phyloP scores from a whole-genome alignment of 202 grass and related monocot species.

The Setaria italica region DNA sequence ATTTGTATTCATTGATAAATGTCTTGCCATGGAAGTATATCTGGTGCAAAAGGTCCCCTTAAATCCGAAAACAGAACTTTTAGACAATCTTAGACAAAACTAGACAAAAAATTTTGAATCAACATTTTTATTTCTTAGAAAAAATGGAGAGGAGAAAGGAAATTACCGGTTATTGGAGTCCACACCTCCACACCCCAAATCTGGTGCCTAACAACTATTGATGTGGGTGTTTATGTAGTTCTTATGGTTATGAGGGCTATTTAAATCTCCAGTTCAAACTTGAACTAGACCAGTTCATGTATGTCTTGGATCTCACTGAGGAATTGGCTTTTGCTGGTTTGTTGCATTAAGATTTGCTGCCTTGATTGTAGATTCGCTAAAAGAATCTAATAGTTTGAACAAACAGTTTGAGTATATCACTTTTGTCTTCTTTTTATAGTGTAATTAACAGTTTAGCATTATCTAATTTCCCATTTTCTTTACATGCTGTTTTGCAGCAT shows the following conservation, averaged over 20 bases:
- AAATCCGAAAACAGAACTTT: neutral
- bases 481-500: neutral
- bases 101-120: neutral
- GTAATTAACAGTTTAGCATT: neutral
- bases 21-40: neutral
- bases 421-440: neutral
- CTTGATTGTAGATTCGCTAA: neutral
- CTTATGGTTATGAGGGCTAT: neutral
- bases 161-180: neutral
- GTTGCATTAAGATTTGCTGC: neutral
- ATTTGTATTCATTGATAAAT: neutral
- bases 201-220: neutral
- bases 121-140: neutral
- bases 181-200: neutral
- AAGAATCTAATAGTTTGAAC: neutral
- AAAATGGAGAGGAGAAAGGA: neutral
- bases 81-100: neutral
- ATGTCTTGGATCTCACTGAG: neutral
- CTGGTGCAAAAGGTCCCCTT: neutral
- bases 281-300: neutral
- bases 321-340: neutral
- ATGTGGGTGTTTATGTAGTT: neutral
- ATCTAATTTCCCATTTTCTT: conserved; percentile 6
- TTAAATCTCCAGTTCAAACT: neutral
- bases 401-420: neutral